These are phyloP conservation scores for Pisolithus microcarpus DNA, from an alignment of 768 basidiomycete species.

Conservation along the genomic window DNA sequence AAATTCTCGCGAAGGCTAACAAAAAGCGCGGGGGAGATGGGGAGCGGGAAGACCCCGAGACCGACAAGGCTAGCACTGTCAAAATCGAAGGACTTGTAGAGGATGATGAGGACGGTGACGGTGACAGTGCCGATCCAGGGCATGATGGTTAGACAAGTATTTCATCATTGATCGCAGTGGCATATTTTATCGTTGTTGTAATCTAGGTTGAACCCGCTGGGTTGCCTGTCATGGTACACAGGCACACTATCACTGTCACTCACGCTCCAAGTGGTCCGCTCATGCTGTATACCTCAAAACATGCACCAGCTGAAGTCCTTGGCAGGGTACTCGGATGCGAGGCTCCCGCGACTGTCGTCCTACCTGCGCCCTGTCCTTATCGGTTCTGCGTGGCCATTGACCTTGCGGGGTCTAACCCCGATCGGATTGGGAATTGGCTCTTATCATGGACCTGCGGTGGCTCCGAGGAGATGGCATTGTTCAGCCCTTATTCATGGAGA, in stretches of 20 bases:
- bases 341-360: background rate
- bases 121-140: conserved; percentile 26
- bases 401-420: too few relatives aligned
- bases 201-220: conserved; percentile 18
- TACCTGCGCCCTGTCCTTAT: conserved; percentile 12
- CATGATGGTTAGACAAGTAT: conserved; percentile 20
- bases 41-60: conserved; percentile 36
- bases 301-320: background rate
- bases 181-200: conserved; percentile 11
- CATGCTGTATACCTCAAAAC: background rate
- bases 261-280: background rate
- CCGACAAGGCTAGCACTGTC: conserved; percentile 45
- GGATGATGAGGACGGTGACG: conserved; percentile 17
- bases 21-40: conserved; percentile 55
- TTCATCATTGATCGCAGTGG: conserved; percentile 18
- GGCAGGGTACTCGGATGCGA: background rate
- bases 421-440: conserved; percentile 11
- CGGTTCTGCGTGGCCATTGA: conserved; percentile 7
- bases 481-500: background rate
- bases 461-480: conserved; percentile 11
- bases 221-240: background rate
- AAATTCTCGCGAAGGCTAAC: conserved; percentile 82
- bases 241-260: background rate
- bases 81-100: conserved; percentile 55
- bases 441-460: conserved; percentile 9